A percentile compares a stretch with the other conserved stretches of the same genome.
Evolutionary conservation across 441 rosid genomes (phyloP).

Genomic region (Breynia disticha): DNA sequence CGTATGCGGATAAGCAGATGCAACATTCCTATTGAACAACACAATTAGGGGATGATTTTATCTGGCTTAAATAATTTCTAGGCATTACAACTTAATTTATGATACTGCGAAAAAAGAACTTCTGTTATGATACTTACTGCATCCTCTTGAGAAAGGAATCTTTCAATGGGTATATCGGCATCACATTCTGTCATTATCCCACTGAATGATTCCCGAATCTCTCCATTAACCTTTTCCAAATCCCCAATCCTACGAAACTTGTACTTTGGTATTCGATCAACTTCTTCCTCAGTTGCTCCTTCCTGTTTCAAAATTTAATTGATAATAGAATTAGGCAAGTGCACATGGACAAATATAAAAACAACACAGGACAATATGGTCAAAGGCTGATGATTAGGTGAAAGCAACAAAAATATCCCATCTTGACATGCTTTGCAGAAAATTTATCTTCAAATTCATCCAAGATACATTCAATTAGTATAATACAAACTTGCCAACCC

Average conservation of each 20-base stretch:
- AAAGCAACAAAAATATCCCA: too few species aligned
- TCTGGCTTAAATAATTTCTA: background rate
- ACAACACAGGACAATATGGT: too few species aligned
- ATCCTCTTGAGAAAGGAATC: constrained; percentile 50
- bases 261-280: constrained; percentile 67
- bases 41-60: background rate
- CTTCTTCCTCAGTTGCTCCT: constrained; percentile 86
- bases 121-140: constrained; percentile 38
- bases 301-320: constrained; percentile 39
- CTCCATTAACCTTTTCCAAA: constrained; percentile 30
- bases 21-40: constrained; percentile 67
- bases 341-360: background rate
- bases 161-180: constrained; percentile 50
- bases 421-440: too few species aligned
- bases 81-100: too few species aligned
- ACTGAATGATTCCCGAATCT: constrained; percentile 35
- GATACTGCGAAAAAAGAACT: background rate
- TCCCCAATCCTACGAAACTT: constrained; percentile 35
- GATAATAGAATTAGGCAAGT: constrained; percentile 1
- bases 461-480: too few species aligned
- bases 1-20: constrained; percentile 84
- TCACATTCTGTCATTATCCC: constrained; percentile 72
- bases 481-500: too few species aligned
- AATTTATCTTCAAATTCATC: too few species aligned
- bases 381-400: too few species aligned